Percentiles rank a stretch among this genome's conserved stretches.
phyloP scores from a whole-genome alignment of 257 asterid species.

The Gentiana macrophylla region DNA sequence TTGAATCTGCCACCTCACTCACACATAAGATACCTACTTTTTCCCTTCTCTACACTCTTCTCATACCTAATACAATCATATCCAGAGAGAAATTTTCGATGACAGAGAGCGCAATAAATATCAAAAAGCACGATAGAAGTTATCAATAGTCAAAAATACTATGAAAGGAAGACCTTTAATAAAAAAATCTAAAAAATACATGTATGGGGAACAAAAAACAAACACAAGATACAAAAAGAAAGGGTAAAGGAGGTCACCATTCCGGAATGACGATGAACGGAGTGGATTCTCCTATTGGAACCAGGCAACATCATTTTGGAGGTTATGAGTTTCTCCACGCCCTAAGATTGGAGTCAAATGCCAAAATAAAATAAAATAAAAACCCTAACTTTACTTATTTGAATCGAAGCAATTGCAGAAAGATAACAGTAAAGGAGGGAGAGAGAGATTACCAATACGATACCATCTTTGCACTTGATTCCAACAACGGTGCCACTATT shows the following conservation, averaged over 20 bases:
- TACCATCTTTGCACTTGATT: conserved; percentile 85
- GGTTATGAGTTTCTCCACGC: conserved; percentile 86
- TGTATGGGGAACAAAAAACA: no score
- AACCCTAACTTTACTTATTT: conserved; percentile 12
- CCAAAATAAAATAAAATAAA: not conserved
- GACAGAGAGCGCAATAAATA: no score
- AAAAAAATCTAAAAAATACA: not conserved
- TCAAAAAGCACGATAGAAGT: not conserved
- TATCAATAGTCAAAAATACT: not conserved
- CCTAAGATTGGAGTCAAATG: conserved; percentile 24
- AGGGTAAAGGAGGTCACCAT: conserved; percentile 34
- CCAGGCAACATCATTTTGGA: conserved; percentile 93
- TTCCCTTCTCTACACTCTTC: no score
- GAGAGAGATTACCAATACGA: conserved; percentile 45
- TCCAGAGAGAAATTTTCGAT: no score
- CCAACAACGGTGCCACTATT: conserved; percentile 92
- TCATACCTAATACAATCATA: no score
- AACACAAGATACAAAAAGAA: not conserved
- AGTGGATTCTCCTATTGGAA: conserved; percentile 78
- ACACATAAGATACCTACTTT: no score
- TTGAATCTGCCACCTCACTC: no score
- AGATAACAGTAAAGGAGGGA: not conserved
- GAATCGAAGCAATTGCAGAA: not conserved
- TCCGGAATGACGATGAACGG: conserved; percentile 89
- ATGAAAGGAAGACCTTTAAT: not conserved